Conservation (phyloP, 2,329 filamentous ascomycete species). For the Trichothecium sympodiale region DNA sequence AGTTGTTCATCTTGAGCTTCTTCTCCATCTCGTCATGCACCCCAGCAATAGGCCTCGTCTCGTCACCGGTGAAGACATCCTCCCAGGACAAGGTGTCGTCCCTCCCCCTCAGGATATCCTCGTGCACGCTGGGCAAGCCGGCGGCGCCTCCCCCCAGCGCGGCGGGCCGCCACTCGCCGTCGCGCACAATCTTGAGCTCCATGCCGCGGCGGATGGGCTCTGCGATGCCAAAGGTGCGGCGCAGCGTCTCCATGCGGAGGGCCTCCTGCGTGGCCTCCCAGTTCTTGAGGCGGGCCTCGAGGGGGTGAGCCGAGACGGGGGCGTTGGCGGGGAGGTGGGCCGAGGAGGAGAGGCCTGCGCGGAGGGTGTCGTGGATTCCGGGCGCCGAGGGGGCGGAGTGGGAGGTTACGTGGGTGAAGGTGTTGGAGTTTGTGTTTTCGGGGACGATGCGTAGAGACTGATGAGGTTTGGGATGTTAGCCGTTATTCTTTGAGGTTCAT, state of each 20-base stretch:
- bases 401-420: conserved; percentile 52
- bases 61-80: conserved; percentile 78
- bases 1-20: conserved; percentile 61
- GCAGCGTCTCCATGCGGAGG: conserved; percentile 79
- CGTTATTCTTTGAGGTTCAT: too few species aligned
- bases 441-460: conserved; percentile 89
- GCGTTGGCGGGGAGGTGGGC: conserved; percentile 32
- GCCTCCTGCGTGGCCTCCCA: conserved; percentile 86
- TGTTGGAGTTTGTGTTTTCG: conserved; percentile 50
- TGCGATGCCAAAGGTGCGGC: conserved; percentile 79
- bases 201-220: conserved; percentile 88
- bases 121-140: conserved; percentile 58
- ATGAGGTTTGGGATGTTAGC: too few species aligned
- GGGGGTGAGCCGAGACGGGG: conserved; percentile 64
- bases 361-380: conserved; percentile 87
- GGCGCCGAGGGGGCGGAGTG: conserved; percentile 79
- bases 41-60: conserved; percentile 56
- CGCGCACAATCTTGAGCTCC: conserved; percentile 82
- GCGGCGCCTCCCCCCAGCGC: conserved; percentile 38
- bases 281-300: conserved; percentile 77
- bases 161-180: conserved; percentile 69
- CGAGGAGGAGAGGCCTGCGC: conserved; percentile 65
- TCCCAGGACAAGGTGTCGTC: conserved; percentile 81
- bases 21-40: conserved; percentile 93
- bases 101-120: conserved; percentile 74